These are phyloP conservation scores for Forsythia viridissima DNA, from an alignment of 257 asterid species.

Conservation along the genomic window DNA sequence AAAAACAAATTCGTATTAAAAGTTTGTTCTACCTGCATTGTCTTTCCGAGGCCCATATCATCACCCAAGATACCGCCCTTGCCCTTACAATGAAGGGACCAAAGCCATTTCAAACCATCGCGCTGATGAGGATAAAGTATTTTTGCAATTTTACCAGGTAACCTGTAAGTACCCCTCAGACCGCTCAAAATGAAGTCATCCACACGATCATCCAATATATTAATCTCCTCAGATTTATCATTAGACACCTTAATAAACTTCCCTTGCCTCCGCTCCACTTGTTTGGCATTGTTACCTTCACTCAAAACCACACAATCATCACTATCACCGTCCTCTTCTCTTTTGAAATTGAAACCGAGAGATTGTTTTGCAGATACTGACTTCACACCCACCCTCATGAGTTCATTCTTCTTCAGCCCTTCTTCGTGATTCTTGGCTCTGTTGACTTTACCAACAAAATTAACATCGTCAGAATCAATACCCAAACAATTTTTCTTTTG, in stretches of 20 bases:
- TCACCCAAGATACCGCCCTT: conserved; percentile 95
- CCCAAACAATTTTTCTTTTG: conserved; percentile 20
- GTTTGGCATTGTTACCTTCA: conserved; percentile 32
- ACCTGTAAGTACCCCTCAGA: conserved; percentile 42
- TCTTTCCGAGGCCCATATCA: conserved; percentile 98
- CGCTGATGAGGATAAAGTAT: conserved; percentile 91
- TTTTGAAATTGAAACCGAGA: conserved; percentile 30
- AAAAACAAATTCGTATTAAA: not conserved
- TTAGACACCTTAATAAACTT: conserved; percentile 41
- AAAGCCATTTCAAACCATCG: conserved; percentile 94
- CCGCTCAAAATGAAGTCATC: conserved; percentile 63
- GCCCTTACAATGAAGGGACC: conserved; percentile 91
- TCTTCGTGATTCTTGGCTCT: conserved; percentile 28
- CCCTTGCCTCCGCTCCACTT: conserved; percentile 36
- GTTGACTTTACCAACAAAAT: conserved; percentile 24
- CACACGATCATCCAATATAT: conserved; percentile 32
- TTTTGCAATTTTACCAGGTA: conserved; percentile 67
- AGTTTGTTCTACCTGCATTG: conserved; percentile 78
- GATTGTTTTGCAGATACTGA: conserved; percentile 34
- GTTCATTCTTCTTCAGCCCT: conserved; percentile 33
- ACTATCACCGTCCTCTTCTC: conserved; percentile 32
- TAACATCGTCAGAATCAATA: conserved; percentile 26
- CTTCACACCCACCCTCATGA: conserved; percentile 25
- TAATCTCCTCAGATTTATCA: conserved; percentile 44
- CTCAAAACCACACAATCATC: conserved; percentile 46